Conservation (phyloP, 2,329 filamentous ascomycete genomes). For the Neofusicoccum cordaticola region DNA sequence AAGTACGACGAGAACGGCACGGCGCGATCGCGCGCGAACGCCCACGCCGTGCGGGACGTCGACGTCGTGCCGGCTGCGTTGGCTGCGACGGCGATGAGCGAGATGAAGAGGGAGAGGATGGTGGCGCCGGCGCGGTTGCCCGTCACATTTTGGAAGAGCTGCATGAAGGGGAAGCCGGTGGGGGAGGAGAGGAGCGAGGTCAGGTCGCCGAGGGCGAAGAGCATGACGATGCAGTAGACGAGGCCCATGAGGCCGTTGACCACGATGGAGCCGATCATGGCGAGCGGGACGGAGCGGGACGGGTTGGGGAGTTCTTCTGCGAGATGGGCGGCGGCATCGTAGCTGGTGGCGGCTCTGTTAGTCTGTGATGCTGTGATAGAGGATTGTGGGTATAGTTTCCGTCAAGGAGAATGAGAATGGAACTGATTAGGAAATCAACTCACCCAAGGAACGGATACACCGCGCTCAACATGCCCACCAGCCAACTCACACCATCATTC, state of each 20-base stretch:
- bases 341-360: slow-evolving; percentile 25
- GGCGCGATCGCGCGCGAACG: slow-evolving; percentile 39
- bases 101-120: slow-evolving; percentile 29
- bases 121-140: slow-evolving; percentile 26
- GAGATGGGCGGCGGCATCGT: slow-evolving; percentile 45
- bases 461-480: slow-evolving; percentile 26
- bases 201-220: slow-evolving; percentile 45
- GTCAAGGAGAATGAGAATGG: not conserved
- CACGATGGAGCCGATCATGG: slow-evolving; percentile 33
- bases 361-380: not conserved
- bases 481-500: slow-evolving; percentile 25
- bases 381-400: not conserved
- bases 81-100: slow-evolving; percentile 27
- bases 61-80: slow-evolving; percentile 35
- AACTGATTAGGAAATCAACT: not conserved
- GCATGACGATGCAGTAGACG: slow-evolving; percentile 41
- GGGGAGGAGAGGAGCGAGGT: slow-evolving; percentile 38
- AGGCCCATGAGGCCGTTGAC: slow-evolving; percentile 49
- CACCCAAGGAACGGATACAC: slow-evolving; percentile 25
- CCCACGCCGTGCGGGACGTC: slow-evolving; percentile 40
- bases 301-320: slow-evolving; percentile 31
- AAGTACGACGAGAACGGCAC: slow-evolving; percentile 40
- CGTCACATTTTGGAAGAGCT: slow-evolving; percentile 37
- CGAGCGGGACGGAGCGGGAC: slow-evolving; percentile 29
- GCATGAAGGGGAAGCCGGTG: slow-evolving; percentile 46